Base-by-base conservation (phyloP, 2,329 filamentous ascomycete genomes). In the Fusarium nisikadoi region DNA sequence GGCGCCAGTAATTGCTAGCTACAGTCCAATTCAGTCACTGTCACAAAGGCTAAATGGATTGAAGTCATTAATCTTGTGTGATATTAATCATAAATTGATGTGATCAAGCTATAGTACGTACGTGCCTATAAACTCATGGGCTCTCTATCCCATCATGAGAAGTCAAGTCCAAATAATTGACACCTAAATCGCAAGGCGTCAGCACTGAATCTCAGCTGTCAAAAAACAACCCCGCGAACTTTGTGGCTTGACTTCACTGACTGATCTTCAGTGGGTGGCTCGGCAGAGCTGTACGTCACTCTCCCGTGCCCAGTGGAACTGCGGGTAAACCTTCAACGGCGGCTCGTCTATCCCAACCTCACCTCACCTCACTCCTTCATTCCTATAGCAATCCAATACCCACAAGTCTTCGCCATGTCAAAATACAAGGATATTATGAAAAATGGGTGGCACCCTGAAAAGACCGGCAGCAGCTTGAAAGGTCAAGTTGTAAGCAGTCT, bases 371-470 rank as follows among this genome's bases (percentile, higher is more conserved):
- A 57, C 35, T 38, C 43, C 47, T 65, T 29, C 36, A 54, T 49
- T 55, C n/a, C 29, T 16, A 27, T 13, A 63, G 43, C 3, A 11
- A 25, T 23, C n/a, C 36, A 8, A 39, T 35, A 31, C 43, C 50
- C 39, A 27, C 20, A 25, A 19, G 17, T 50, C 29, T 33, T 53
- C 42, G 57, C 29, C 67, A 86, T 86, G 85, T 81, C 84, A 47
- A 83, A 83, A 55, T 83, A 85, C 78, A 86, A 85, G 69, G 82
- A 83, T 46, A 76, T 85, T 20, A 79, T 86, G 68, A 88, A 88
- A 77, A 82, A 83, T n/a, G 84, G 85, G 11, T 88, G 86, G 86
- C 84, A 86, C 65, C 83, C 86, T 5, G 86, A 87, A 59, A 87
- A 86, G 72, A 42, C 70, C 27, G 82, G 81, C 33, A 75, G 41